Conservation (phyloP, 306 rosid genomes). For the Citrullus mucosospermus region DNA sequence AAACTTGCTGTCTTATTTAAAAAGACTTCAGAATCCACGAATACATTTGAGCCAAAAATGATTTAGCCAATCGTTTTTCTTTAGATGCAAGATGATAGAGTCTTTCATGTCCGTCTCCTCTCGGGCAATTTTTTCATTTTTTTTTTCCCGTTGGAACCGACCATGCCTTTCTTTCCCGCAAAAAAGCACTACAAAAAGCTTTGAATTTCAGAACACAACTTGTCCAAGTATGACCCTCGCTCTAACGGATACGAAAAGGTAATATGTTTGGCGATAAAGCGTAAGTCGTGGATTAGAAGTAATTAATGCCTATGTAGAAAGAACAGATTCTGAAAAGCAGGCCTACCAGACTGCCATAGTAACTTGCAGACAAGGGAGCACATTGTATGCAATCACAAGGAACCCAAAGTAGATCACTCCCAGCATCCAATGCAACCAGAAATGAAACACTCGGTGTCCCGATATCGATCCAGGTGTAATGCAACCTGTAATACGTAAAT, state of each 20-base stretch:
- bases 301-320: background rate
- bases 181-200: background rate
- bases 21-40: slow-evolving; percentile 20
- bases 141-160: background rate
- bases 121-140: background rate
- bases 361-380: slow-evolving; percentile 69
- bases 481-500: slow-evolving; percentile 42
- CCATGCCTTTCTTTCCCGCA: background rate
- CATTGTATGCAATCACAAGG: slow-evolving; percentile 87
- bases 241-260: background rate
- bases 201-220: background rate
- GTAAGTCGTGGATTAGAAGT: background rate
- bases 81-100: background rate
- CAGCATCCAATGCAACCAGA: slow-evolving; percentile 90
- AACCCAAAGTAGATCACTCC: slow-evolving; percentile 92
- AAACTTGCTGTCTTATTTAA: slow-evolving; percentile 44
- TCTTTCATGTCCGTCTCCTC: background rate
- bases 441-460: slow-evolving; percentile 84
- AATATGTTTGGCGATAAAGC: background rate
- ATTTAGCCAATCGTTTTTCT: background rate
- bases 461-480: slow-evolving; percentile 85
- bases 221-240: background rate
- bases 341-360: slow-evolving; percentile 62
- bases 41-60: slow-evolving; percentile 11
- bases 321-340: background rate